Evolutionary conservation across 23 red algal genomes (phyloP).

Genomic region (Gracilaria gracilis): DNA sequence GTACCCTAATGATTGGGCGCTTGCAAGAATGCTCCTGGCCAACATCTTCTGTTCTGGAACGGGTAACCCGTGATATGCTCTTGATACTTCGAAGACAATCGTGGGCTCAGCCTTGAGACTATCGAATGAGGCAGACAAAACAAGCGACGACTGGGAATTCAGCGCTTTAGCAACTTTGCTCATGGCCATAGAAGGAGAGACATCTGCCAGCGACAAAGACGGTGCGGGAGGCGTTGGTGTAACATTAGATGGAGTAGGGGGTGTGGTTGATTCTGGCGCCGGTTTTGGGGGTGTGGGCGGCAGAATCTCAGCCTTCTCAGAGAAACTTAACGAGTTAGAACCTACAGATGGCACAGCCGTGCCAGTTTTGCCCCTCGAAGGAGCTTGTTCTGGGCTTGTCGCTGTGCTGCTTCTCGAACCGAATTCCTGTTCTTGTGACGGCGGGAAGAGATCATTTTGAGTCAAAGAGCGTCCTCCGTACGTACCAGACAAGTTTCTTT

Average conservation of each 20-base stretch:
- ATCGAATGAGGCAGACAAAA: conserved; percentile 70
- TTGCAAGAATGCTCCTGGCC: conserved; percentile 1
- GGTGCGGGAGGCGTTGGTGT: conserved; percentile 12
- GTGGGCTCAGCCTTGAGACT: conserved; percentile 65
- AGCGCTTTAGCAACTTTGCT: conserved; percentile 29
- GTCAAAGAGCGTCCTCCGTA: background rate
- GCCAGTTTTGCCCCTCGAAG: background rate
- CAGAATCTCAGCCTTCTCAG: conserved; percentile 1
- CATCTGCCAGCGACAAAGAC: background rate
- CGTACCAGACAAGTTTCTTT: background rate
- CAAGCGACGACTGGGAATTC: background rate
- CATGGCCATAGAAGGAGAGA: conserved; percentile 37
- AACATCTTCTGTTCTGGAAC: conserved; percentile 13
- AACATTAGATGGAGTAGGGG: background rate
- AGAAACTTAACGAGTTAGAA: background rate
- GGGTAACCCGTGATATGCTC: conserved; percentile 35
- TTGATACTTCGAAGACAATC: conserved; percentile 60
- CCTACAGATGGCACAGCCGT: background rate
- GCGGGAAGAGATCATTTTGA: conserved; percentile 48
- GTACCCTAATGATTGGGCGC: conserved; percentile 43
- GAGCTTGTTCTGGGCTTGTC: background rate
- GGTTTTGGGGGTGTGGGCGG: background rate
- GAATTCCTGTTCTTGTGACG: background rate
- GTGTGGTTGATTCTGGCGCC: background rate
- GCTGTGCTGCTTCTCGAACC: background rate